These are phyloP conservation scores for Colletotrichum phormii DNA, from an alignment of 2,329 filamentous ascomycete genomes.

Conservation along the genomic window DNA sequence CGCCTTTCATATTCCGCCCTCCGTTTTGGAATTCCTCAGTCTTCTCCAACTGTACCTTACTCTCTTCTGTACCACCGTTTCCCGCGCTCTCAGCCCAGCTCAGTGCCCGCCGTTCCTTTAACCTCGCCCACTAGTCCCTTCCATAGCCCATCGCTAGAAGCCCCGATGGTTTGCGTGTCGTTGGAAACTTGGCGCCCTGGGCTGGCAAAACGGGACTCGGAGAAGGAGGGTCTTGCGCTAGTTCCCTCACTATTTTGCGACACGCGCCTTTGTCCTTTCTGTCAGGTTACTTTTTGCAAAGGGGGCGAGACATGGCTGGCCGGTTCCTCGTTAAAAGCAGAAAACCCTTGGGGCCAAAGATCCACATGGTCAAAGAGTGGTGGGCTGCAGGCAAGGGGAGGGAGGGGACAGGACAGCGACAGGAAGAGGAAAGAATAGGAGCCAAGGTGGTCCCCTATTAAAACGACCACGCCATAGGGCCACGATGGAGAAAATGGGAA, in stretches of 20 bases:
- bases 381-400: background rate
- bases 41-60: background rate
- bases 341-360: background rate
- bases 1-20: background rate
- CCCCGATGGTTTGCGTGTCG: background rate
- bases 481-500: conserved; percentile 31
- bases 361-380: conserved; percentile 23
- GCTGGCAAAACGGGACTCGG: background rate
- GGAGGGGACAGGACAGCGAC: background rate
- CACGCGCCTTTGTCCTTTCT: conserved; percentile 26
- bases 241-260: conserved; percentile 7
- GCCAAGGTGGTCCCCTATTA: conserved; percentile 29
- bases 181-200: background rate
- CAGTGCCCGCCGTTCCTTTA: background rate
- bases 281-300: conserved; percentile 22
- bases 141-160: background rate
- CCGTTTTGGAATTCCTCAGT: background rate
- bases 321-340: conserved; percentile 1
- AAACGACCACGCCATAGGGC: conserved; percentile 34
- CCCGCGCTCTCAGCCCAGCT: background rate
- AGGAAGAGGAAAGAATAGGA: conserved; percentile 12
- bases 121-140: background rate
- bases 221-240: background rate
- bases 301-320: background rate
- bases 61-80: background rate